Evolutionary conservation across 2,329 filamentous ascomycete genomes (phyloP), one percentile per base, ranked within the genome.

Genomic region (Cadophora sp.): DNA sequence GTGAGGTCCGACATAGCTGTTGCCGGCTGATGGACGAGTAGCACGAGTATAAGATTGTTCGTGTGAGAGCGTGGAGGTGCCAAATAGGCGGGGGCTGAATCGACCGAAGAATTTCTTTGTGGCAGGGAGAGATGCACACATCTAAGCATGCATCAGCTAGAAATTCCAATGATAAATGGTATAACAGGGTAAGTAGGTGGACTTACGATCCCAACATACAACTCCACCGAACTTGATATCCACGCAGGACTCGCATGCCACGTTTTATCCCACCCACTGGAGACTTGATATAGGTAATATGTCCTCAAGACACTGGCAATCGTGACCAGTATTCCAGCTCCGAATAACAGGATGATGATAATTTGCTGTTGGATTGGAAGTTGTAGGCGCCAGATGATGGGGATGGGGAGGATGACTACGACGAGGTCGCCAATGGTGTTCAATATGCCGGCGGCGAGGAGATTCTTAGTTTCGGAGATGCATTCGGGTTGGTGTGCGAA

Each of bases 371-470:
- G 82, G 9, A 72, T 69, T 1, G 84, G 83, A 55, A 87, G 77
- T 59, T 83, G 79, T 0, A 85, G 75, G 14, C 77, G 76, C 69
- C 81, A 76, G 3, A 85, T 79, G 3, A 81, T 82, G 11, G 79
- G 79, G 56, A 87, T 81, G 0, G 85, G 85, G 3, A 88, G 77
- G 0, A 83, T 72, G 50, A 85, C 84, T 24, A 85, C 82, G 16
- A 85, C 74, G 48, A 89, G 80, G 75, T 90, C 86, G 7, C 85
- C 87, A 48, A 84, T 73, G 51, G 88, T 88, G 77, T 89, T 89
- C 69, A 88, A 81, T 26, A 85, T 84, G 2, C 87, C 86, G 43
- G 87, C 81, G 37, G 82, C 82, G 34, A 86, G 81, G 26, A 87
- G 80, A 62, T 87, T 84, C 0, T 79, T 77, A 1, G 83, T 81